Evolutionary conservation across 495 filamentous ascomycete species (phyloP).

Genomic region (Neurospora sp.): DNA sequence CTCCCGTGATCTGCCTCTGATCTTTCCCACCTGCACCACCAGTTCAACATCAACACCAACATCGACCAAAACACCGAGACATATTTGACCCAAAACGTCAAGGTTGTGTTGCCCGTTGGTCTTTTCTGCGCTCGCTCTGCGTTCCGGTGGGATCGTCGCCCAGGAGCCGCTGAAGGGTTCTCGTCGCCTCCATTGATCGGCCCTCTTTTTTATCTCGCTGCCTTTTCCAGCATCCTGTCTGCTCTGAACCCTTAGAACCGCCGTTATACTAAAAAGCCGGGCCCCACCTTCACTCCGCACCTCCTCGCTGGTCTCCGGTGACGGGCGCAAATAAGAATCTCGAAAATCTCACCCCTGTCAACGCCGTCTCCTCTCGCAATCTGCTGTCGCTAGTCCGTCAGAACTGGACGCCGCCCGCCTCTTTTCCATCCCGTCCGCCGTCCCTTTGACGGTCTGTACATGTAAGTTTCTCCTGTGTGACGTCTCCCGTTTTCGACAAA

Average conservation of each 20-base stretch:
- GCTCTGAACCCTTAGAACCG: not conserved
- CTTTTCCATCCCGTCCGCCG: not conserved
- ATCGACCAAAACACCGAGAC: not conserved
- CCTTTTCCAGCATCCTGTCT: not conserved
- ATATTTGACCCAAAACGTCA: not conserved
- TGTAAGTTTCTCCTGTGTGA: not conserved
- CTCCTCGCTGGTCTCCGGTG: conserved; percentile 3
- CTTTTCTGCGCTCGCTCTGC: not conserved
- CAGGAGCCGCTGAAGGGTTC: not conserved
- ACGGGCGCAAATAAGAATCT: conserved; percentile 15
- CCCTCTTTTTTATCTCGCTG: not conserved
- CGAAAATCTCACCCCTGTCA: conserved; percentile 10
- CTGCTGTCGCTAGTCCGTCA: conserved; percentile 4
- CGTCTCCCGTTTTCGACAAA: not conserved
- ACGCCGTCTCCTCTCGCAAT: conserved; percentile 5
- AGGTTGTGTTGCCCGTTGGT: not conserved
- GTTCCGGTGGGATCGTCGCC: not conserved
- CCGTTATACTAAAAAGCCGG: not conserved
- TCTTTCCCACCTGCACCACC: not conserved
- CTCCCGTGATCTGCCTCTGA: not conserved
- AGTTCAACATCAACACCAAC: not conserved
- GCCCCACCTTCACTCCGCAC: conserved; percentile 8
- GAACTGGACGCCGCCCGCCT: conserved; percentile 1
- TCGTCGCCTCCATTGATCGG: not conserved
- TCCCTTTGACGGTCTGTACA: not conserved